These are phyloP conservation scores for Orbilia brochopaga DNA, from an alignment of 2,329 filamentous ascomycete genomes.

Conservation along the genomic window DNA sequence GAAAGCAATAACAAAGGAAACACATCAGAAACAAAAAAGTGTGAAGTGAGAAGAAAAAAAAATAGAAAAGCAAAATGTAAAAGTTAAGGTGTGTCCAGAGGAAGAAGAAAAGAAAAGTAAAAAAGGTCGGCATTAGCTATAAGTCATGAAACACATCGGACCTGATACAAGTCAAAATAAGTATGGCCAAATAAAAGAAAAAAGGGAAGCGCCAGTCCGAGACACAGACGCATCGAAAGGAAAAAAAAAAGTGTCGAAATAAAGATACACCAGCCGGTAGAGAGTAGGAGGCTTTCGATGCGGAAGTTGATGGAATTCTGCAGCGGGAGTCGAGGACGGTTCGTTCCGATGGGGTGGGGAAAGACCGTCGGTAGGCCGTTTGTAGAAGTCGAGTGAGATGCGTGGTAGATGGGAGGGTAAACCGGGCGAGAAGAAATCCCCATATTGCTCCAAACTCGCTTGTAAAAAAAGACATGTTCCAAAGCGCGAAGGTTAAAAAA, in stretches of 20 bases:
- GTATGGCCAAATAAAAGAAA: conserved; percentile 12
- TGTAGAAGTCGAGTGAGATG: conserved; percentile 9
- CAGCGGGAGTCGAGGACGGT: neutral
- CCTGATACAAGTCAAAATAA: conserved; percentile 31
- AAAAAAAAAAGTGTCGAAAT: conserved; percentile 10
- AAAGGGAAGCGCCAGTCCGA: conserved; percentile 14
- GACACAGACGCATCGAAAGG: conserved; percentile 2
- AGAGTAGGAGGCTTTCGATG: conserved; percentile 14
- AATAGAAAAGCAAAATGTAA: conserved; percentile 20
- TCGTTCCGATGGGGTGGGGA: neutral
- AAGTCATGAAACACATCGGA: conserved; percentile 51
- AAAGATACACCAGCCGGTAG: conserved; percentile 30
- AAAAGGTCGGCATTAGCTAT: conserved; percentile 43
- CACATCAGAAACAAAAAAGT: neutral
- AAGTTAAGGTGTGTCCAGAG: conserved; percentile 8
- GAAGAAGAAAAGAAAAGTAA: conserved; percentile 1
- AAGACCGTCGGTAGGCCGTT: conserved; percentile 8
- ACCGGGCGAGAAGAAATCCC: conserved; percentile 26
- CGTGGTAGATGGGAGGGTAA: conserved; percentile 14
- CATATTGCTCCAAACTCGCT: conserved; percentile 48
- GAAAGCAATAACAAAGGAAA: conserved; percentile 6
- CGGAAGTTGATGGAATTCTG: conserved; percentile 22
- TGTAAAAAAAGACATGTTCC: conserved; percentile 16
- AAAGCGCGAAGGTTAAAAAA: conserved; percentile 20
- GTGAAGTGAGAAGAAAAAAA: conserved; percentile 6